These are phyloP conservation scores for Mycena capillaripes DNA, from an alignment of 768 basidiomycete species.

Conservation along the genomic window DNA sequence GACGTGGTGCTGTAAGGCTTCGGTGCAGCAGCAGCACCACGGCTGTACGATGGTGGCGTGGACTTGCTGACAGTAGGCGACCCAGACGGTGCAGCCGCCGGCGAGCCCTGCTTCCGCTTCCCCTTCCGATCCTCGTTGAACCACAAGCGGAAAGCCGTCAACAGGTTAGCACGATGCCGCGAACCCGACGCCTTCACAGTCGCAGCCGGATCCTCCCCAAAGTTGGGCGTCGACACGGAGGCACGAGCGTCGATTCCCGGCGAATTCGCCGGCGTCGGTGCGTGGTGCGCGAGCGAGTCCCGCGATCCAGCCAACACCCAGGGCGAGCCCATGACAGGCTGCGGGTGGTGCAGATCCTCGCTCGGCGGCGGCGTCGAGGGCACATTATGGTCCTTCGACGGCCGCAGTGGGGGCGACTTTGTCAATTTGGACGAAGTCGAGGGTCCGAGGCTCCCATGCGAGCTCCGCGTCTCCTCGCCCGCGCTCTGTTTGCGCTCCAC, in stretches of 20 bases:
- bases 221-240: slow-evolving; percentile 61
- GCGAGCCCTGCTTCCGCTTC: slow-evolving; percentile 75
- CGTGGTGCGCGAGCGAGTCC: slow-evolving; percentile 46
- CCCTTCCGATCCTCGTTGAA: slow-evolving; percentile 93
- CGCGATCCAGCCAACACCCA: slow-evolving; percentile 75
- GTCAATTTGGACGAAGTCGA: slow-evolving; percentile 68
- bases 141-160: slow-evolving; percentile 91
- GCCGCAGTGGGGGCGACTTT: slow-evolving; percentile 77
- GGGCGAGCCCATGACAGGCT: slow-evolving; percentile 70
- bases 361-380: slow-evolving; percentile 68
- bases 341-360: slow-evolving; percentile 54
- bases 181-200: slow-evolving; percentile 43
- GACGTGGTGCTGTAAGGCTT: slow-evolving; percentile 47
- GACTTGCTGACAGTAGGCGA: slow-evolving; percentile 32
- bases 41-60: slow-evolving; percentile 15
- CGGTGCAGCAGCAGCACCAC: slow-evolving; percentile 22
- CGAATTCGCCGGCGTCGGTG: slow-evolving; percentile 65
- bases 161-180: slow-evolving; percentile 82
- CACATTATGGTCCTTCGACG: slow-evolving; percentile 57
- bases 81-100: slow-evolving; percentile 46
- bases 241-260: slow-evolving; percentile 65
- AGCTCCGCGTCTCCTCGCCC: slow-evolving; percentile 74
- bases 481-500: slow-evolving; percentile 60
- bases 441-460: slow-evolving; percentile 67
- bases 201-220: slow-evolving; percentile 41